Evolutionary conservation across 257 asterid genomes (phyloP).

Genomic region (Nicotiana tomentosiformis): DNA sequence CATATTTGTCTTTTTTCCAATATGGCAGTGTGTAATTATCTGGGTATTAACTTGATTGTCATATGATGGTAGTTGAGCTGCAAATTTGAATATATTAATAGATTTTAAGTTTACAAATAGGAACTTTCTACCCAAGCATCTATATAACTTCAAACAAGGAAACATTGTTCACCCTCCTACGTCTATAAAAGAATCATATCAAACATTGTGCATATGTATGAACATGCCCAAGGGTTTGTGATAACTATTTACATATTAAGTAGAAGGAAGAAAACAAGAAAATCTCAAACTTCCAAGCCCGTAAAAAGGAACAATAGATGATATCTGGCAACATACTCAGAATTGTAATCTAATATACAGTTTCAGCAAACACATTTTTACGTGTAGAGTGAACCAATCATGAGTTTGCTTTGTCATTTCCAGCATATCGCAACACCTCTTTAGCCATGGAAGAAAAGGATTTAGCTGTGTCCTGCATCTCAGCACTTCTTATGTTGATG

Average conservation of each 20-base stretch:
- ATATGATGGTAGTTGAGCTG: too few relatives aligned
- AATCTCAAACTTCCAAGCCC: background rate
- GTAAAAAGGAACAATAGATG: background rate
- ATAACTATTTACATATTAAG: background rate
- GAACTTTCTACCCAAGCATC: background rate
- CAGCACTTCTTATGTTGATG: constrained; percentile 63
- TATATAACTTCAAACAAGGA: background rate
- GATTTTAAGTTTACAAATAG: background rate
- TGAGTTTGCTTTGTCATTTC: constrained; percentile 39
- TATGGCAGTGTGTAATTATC: background rate
- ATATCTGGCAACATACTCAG: background rate
- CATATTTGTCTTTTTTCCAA: background rate
- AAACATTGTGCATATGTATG: background rate
- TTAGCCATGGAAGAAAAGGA: constrained; percentile 88
- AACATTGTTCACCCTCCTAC: background rate
- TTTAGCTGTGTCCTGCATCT: constrained; percentile 84
- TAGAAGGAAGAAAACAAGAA: background rate
- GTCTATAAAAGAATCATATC: background rate
- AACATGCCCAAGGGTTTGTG: background rate
- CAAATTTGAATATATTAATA: background rate
- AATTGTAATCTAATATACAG: background rate
- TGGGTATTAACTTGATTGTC: too few relatives aligned
- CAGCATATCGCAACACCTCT: constrained; percentile 61
- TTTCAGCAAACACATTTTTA: background rate
- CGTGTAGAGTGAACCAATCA: constrained; percentile 11